Conservation (phyloP, 148 eudicot genomes). For the Camellia granthamiana region DNA sequence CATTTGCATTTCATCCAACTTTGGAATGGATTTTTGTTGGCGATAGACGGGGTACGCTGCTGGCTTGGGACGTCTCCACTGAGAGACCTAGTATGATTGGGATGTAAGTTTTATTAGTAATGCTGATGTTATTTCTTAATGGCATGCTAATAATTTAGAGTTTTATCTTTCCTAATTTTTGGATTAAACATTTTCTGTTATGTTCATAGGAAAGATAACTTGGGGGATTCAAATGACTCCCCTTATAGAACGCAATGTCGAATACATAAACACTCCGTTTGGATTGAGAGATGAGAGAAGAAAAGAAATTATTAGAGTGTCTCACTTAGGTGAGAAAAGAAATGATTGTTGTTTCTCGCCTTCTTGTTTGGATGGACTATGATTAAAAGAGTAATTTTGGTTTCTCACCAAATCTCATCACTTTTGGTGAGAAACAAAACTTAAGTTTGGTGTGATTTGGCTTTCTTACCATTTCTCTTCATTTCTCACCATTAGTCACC, state of each 20-base stretch:
- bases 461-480: too few relatives aligned
- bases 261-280: not conserved
- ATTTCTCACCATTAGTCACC: too few relatives aligned
- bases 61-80: slow-evolving; percentile 99
- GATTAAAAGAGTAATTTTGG: too few relatives aligned
- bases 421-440: too few relatives aligned
- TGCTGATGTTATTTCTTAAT: not conserved
- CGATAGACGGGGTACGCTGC: slow-evolving; percentile 85
- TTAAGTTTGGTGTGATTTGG: too few relatives aligned
- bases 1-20: slow-evolving; percentile 96
- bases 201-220: not conserved
- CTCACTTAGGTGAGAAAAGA: too few relatives aligned
- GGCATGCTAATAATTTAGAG: not conserved
- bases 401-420: too few relatives aligned
- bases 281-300: too few relatives aligned
- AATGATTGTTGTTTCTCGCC: too few relatives aligned
- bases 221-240: not conserved
- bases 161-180: not conserved
- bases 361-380: too few relatives aligned
- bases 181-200: not conserved
- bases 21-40: slow-evolving; percentile 96
- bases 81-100: slow-evolving; percentile 99
- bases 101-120: slow-evolving; percentile 51
- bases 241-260: not conserved
- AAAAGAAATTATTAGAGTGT: too few relatives aligned